Evolutionary conservation across 495 filamentous ascomycete species (phyloP), one percentile per base, ranked within the genome.

Genomic region (Neurospora sp.): DNA sequence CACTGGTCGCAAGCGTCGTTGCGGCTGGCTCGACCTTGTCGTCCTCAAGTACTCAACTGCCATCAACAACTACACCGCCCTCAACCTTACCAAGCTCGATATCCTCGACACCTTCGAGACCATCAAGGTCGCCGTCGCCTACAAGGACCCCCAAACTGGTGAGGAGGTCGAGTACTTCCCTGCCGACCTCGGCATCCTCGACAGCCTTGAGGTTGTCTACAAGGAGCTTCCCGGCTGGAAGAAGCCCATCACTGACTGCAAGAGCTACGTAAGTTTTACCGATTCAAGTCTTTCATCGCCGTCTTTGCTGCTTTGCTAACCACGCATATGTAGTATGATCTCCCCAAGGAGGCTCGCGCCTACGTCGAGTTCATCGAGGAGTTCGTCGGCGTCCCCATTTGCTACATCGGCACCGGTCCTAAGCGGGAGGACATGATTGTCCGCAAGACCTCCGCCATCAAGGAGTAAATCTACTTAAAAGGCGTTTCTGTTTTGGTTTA

Each of bases 11-110:
- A 88, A 83, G 75, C 90, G 94, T 27, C 88, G 94, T 65, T 97
- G 94, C 78, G 94, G 94, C 38, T 97, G 92, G 93, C 87, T 97
- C 45, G 94, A 98, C 78, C 86, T 97, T 8, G 90, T 94, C n/a
- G 84, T 96, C n/a, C 80, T 92, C 72, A 91, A 92, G 76, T 93
- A 94, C 85, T 92, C 88, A 48, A 83, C 86, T 40, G 81, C 84
- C 2, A 84, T 94, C 75, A 92, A 93, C 84, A 86, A 93, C 83
- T 93, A 93, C 83, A 91, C 89, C 10, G 83, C 84, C 2, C 82
- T 96, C 68, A 97, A 97, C 85, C 82, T 97, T 44, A 97, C 94
- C 73, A 97, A 82, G 71, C 90, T 96, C 71, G 93, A 96, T 79
- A 86, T 97, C 22, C 87, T 98, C 12, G 94, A 97, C 79, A 89